Evolutionary conservation across 805 yeast species (phyloP).

Genomic region (Cyberlindnera sargentensis): DNA sequence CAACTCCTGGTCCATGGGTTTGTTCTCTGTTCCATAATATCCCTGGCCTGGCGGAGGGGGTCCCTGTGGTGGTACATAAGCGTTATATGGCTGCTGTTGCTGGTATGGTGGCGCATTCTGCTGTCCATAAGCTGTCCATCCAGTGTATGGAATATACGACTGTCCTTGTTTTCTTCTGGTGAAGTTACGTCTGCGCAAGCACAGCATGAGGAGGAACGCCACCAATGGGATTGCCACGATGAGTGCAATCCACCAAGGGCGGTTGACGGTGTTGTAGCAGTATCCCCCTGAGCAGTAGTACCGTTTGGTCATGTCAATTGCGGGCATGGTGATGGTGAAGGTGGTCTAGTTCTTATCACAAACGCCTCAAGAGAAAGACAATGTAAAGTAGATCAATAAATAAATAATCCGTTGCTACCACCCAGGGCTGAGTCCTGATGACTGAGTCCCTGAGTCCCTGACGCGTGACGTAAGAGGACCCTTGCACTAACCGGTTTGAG

Average conservation of each 20-base stretch:
- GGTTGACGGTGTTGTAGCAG: conserved; percentile 1
- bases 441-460: too few species aligned
- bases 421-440: too few species aligned
- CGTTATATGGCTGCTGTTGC: conserved; percentile 4
- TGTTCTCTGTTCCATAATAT: too few species aligned
- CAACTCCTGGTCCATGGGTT: not conserved
- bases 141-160: conserved; percentile 16
- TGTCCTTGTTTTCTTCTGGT: conserved; percentile 14
- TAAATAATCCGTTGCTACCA: too few species aligned
- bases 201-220: not conserved
- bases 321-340: not conserved
- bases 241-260: conserved; percentile 19
- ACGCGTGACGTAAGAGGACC: too few species aligned
- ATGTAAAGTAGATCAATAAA: too few species aligned
- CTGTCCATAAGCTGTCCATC: conserved; percentile 16
- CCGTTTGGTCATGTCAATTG: conserved; percentile 6
- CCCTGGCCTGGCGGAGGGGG: not conserved
- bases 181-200: conserved; percentile 10
- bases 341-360: not conserved
- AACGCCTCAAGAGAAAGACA: too few species aligned
- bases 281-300: conserved; percentile 2
- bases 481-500: too few species aligned
- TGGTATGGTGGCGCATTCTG: conserved; percentile 3
- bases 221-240: conserved; percentile 11
- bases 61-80: conserved; percentile 1